Percentiles rank a stretch among this genome's conserved stretches.
These are phyloP conservation scores for Ustilago sp. DNA, from an alignment of 1,284 basidiomycete genomes.

Conservation along the genomic window DNA sequence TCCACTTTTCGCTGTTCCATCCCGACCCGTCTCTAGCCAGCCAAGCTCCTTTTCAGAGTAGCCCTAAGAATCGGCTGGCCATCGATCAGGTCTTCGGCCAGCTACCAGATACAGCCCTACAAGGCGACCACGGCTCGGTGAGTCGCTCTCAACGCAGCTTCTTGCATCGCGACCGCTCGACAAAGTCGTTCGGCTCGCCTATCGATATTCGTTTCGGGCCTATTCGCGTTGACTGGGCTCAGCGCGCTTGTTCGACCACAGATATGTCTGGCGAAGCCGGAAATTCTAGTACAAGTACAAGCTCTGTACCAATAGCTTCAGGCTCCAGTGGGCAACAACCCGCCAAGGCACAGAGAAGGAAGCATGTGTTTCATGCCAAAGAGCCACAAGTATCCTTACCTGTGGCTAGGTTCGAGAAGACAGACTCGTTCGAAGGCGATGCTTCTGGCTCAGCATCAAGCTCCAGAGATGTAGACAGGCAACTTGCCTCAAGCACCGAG, in stretches of 20 bases:
- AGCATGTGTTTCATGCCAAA: slow-evolving; percentile 42
- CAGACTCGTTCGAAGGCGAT: slow-evolving; percentile 56
- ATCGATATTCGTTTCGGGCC: slow-evolving; percentile 58
- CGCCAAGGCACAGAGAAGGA: slow-evolving; percentile 23
- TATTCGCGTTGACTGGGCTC: slow-evolving; percentile 59
- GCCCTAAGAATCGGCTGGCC: slow-evolving; percentile 1
- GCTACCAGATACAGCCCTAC: slow-evolving; percentile 33
- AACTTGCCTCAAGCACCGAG: slow-evolving; percentile 20
- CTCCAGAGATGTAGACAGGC: slow-evolving; percentile 9
- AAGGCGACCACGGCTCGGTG: slow-evolving; percentile 32
- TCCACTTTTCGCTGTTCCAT: slow-evolving; percentile 41
- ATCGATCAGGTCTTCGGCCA: slow-evolving; percentile 23
- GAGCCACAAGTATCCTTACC: slow-evolving; percentile 45
- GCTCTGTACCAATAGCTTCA: slow-evolving; percentile 10
- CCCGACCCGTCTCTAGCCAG: slow-evolving; percentile 16
- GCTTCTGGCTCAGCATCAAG: slow-evolving; percentile 10
- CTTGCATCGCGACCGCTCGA: slow-evolving; percentile 15
- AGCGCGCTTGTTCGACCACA: background rate
- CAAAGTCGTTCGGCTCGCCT: slow-evolving; percentile 42
- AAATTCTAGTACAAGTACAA: slow-evolving; percentile 13
- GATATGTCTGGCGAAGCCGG: background rate
- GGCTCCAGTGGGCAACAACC: background rate
- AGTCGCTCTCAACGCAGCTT: slow-evolving; percentile 28
- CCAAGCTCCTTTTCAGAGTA: slow-evolving; percentile 28
- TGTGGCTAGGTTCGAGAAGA: slow-evolving; percentile 52